Conservation (phyloP, 1,139 yeast genomes). For the Suhomyces bribrorum region DNA sequence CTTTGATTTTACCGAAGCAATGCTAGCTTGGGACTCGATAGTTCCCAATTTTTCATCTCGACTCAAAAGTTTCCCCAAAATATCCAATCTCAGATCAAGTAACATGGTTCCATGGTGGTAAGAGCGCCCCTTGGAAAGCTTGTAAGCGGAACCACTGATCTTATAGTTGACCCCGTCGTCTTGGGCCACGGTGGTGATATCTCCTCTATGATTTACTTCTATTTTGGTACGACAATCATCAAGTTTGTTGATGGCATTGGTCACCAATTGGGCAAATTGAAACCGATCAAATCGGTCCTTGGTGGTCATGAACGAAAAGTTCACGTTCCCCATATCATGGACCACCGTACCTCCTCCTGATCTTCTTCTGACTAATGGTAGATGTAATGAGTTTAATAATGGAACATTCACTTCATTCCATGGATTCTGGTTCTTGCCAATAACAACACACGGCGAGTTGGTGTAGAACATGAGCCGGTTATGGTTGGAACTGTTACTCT, state of each 20-base stretch:
- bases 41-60: constrained; percentile 46
- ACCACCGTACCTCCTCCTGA: constrained; percentile 99
- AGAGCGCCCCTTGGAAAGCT: constrained; percentile 77
- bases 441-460: constrained; percentile 82
- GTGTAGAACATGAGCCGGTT: constrained; percentile 70
- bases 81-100: constrained; percentile 60
- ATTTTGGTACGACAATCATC: constrained; percentile 28
- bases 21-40: constrained; percentile 59
- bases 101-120: constrained; percentile 98
- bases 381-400: constrained; percentile 48
- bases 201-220: constrained; percentile 72
- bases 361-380: constrained; percentile 75
- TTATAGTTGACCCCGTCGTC: constrained; percentile 45
- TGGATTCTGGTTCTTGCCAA: constrained; percentile 97
- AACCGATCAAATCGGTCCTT: constrained; percentile 67
- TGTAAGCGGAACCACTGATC: constrained; percentile 89
- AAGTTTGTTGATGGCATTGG: constrained; percentile 47
- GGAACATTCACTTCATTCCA: constrained; percentile 82
- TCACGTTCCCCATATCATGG: constrained; percentile 90
- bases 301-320: constrained; percentile 78
- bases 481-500: constrained; percentile 21
- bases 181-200: constrained; percentile 53
- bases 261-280: constrained; percentile 57
- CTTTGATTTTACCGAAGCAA: constrained; percentile 75
- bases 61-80: constrained; percentile 58